A percentile compares a stretch with the other conserved stretches of the same genome.
Conservation (phyloP, 352 stramenopile species). For the Phytopythium cucurbitacearum region DNA sequence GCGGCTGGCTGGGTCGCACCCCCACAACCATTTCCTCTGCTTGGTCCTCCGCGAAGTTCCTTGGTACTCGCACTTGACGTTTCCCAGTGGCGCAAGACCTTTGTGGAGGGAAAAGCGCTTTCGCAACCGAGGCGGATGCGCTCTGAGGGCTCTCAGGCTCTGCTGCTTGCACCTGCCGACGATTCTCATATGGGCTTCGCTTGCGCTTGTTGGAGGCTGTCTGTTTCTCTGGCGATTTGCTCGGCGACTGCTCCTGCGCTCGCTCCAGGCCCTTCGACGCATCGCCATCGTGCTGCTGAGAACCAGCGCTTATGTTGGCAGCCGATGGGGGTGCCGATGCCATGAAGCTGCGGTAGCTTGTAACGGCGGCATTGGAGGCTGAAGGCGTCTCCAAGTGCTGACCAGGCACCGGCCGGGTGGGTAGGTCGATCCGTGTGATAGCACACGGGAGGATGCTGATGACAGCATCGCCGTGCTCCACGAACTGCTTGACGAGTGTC, state of each 20-base stretch:
- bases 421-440: conserved; percentile 1
- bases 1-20: background rate
- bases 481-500: conserved; percentile 18
- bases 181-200: too few species aligned
- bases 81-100: background rate
- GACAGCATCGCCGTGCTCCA: conserved; percentile 16
- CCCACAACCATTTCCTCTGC: background rate
- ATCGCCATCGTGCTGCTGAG: conserved; percentile 10
- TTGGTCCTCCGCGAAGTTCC: background rate
- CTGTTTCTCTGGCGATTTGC: too few species aligned
- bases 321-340: background rate
- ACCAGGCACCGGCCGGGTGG: background rate
- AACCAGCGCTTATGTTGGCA: conserved; percentile 11
- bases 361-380: too few species aligned
- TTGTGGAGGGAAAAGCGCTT: background rate
- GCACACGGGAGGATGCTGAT: conserved; percentile 37
- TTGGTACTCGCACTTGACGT: background rate
- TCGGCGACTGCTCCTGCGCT: too few species aligned
- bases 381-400: too few species aligned
- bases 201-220: too few species aligned
- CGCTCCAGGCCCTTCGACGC: background rate
- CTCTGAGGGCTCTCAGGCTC: too few species aligned
- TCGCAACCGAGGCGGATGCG: too few species aligned
- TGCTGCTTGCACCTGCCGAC: too few species aligned
- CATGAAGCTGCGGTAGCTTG: too few species aligned